These are phyloP conservation scores for Saitozyma podzolica DNA, from an alignment of 768 basidiomycete genomes.

Conservation along the genomic window DNA sequence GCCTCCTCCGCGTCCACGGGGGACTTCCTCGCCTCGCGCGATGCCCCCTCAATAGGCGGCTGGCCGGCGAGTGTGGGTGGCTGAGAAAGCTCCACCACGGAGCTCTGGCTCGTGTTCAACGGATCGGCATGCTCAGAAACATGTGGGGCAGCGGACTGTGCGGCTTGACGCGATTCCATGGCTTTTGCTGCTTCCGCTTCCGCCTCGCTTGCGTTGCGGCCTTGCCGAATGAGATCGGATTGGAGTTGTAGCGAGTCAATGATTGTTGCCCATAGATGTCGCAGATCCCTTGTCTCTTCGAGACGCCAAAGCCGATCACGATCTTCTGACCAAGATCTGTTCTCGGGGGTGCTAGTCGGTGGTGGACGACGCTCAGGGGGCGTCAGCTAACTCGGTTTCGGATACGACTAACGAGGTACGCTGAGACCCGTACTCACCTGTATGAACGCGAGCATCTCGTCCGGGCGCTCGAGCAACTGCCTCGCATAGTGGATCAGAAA, in stretches of 20 bases:
- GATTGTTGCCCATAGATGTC: constrained; percentile 10
- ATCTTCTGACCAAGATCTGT: constrained; percentile 7
- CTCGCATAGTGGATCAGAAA: constrained; percentile 85
- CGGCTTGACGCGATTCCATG: no score
- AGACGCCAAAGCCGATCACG: constrained; percentile 3
- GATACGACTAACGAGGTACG: no score
- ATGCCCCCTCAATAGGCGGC: no score
- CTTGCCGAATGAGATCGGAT: not conserved
- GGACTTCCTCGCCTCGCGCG: no score
- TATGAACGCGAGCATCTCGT: constrained; percentile 59
- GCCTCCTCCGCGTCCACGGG: no score
- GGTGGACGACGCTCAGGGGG: constrained; percentile 11
- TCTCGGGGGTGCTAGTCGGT: not conserved
- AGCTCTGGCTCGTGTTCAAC: no score
- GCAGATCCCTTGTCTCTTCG: constrained; percentile 8
- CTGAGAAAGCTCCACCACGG: no score
- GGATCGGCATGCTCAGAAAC: no score
- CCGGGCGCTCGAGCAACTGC: constrained; percentile 69
- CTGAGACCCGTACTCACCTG: constrained; percentile 16
- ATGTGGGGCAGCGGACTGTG: no score
- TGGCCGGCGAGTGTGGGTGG: no score
- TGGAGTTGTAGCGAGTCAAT: constrained; percentile 2
- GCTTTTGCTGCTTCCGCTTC: not conserved
- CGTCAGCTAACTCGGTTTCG: not conserved
- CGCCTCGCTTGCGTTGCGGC: not conserved